These are phyloP conservation scores for Dichomitus squalens DNA, from an alignment of 1,284 basidiomycete genomes.

Conservation along the genomic window DNA sequence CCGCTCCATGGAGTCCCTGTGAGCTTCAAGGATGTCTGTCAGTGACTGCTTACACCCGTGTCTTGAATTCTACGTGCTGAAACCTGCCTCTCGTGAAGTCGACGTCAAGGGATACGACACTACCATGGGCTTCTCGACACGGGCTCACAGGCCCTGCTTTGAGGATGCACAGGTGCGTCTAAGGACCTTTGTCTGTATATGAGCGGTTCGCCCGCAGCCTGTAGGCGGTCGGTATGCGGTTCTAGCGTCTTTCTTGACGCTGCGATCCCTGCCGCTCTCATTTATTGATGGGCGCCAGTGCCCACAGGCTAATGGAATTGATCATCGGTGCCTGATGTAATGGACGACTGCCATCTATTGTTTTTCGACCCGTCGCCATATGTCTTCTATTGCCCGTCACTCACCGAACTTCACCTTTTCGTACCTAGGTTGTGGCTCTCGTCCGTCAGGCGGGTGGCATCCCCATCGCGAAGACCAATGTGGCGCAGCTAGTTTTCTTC, in stretches of 20 bases:
- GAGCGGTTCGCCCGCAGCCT: neutral
- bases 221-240: neutral
- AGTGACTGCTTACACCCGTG: constrained; percentile 21
- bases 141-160: constrained; percentile 59
- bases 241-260: neutral
- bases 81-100: constrained; percentile 27
- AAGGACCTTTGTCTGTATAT: neutral
- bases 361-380: neutral
- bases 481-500: constrained; percentile 81
- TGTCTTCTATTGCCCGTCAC: neutral
- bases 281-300: neutral
- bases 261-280: neutral
- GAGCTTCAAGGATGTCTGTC: constrained; percentile 74
- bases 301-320: neutral
- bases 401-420: neutral
- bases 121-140: constrained; percentile 74
- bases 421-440: constrained; percentile 42
- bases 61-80: neutral
- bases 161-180: constrained; percentile 59
- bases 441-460: constrained; percentile 55
- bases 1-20: constrained; percentile 84
- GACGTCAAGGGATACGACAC: constrained; percentile 69
- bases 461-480: constrained; percentile 75
- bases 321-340: neutral
- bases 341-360: neutral